Conservation (phyloP, 1,284 basidiomycete species). For the Quambalaria eucalypti region DNA sequence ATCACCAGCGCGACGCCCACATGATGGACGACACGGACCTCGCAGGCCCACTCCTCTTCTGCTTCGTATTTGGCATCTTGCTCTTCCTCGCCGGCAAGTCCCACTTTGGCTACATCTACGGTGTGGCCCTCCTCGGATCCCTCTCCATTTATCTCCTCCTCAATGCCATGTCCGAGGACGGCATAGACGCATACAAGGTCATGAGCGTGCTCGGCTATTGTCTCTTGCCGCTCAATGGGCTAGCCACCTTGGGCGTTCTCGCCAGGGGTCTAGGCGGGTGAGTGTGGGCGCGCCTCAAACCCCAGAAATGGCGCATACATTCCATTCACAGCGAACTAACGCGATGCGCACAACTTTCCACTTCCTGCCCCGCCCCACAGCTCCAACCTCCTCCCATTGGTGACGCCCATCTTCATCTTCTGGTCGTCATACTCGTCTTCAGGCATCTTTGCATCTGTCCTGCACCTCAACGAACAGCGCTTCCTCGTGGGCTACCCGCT, state of each 20-base stretch:
- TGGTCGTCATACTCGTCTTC: conserved; percentile 44
- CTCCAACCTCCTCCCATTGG: conserved; percentile 30
- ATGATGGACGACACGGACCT: conserved; percentile 99
- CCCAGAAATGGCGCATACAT: too few relatives aligned
- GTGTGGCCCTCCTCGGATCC: conserved; percentile 86
- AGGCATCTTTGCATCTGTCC: conserved; percentile 45
- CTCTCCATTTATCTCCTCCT: conserved; percentile 89
- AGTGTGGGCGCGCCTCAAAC: not conserved
- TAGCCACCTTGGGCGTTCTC: not conserved
- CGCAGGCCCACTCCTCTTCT: conserved; percentile 89
- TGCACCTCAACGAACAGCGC: conserved; percentile 41
- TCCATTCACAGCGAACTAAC: not conserved
- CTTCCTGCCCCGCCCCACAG: conserved; percentile 1
- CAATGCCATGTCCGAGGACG: conserved; percentile 91
- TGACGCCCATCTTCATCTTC: conserved; percentile 43
- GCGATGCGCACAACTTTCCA: not conserved
- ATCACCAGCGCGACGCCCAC: conserved; percentile 59
- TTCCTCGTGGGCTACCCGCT: conserved; percentile 45
- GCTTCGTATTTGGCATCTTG: conserved; percentile 58
- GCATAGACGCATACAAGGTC: conserved; percentile 91
- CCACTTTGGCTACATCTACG: conserved; percentile 98
- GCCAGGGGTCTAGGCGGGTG: not conserved
- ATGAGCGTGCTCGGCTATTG: conserved; percentile 95
- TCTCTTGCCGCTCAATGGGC: conserved; percentile 76
- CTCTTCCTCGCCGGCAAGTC: conserved; percentile 70